These are phyloP conservation scores for Backusella macrospora DNA, from an alignment of 192 early-diverging fungal species.

Conservation along the genomic window DNA sequence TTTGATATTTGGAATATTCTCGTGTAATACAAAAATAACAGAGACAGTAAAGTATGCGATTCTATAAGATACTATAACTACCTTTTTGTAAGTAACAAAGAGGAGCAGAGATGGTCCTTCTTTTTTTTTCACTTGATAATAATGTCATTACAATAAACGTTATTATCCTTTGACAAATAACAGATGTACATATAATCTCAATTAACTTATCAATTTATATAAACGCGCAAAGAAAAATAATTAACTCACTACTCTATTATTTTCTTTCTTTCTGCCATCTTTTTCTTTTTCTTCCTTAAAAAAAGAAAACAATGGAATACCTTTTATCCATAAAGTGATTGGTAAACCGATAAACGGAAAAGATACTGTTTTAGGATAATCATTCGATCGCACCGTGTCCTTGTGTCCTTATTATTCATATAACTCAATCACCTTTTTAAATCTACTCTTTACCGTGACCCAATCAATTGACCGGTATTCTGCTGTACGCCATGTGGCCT, in stretches of 20 bases:
- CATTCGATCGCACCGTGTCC: conserved; percentile 8
- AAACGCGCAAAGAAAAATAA: not conserved
- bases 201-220: not conserved
- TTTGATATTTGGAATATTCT: not conserved
- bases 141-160: too few relatives aligned
- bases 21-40: not conserved
- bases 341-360: conserved; percentile 3
- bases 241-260: not conserved
- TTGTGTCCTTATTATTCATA: not conserved
- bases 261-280: not conserved
- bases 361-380: conserved; percentile 11
- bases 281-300: too few relatives aligned
- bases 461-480: conserved; percentile 6
- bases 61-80: not conserved
- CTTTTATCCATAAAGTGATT: not conserved
- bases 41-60: not conserved
- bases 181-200: not conserved
- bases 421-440: conserved; percentile 7
- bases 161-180: too few relatives aligned
- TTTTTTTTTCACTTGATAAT: not conserved
- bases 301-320: too few relatives aligned
- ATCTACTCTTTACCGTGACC: not conserved
- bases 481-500: conserved; percentile 11
- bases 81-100: not conserved
- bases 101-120: not conserved